A percentile compares a stretch with the other conserved stretches of the same genome.
These are phyloP conservation scores for Pseudomassariella vexata DNA, from an alignment of 2,329 filamentous ascomycete species.

Conservation along the genomic window DNA sequence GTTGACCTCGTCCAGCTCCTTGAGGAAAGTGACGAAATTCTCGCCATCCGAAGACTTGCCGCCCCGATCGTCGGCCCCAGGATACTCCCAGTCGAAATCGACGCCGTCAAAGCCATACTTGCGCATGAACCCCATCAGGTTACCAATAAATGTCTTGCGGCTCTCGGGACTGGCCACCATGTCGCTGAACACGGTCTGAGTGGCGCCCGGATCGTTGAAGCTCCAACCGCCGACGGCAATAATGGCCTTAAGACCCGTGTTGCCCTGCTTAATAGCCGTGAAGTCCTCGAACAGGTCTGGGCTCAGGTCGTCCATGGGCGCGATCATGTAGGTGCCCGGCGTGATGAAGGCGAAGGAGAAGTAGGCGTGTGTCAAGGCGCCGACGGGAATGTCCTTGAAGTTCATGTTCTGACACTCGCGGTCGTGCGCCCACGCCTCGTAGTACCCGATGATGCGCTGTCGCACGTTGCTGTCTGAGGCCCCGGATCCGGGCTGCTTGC, in stretches of 20 bases:
- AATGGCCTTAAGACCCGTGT: conserved; percentile 21
- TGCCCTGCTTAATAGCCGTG: conserved; percentile 21
- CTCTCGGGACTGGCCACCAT: conserved; percentile 12
- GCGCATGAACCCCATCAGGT: conserved; percentile 15
- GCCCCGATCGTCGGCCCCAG: conserved; percentile 12
- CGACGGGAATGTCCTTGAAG: conserved; percentile 33
- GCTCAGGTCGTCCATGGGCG: conserved; percentile 17
- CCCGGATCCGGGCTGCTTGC: conserved; percentile 11
- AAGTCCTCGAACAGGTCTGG: conserved; percentile 16
- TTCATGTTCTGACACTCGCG: conserved; percentile 17
- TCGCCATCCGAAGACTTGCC: conserved; percentile 9
- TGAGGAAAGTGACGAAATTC: conserved; percentile 11
- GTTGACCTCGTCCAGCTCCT: conserved; percentile 35
- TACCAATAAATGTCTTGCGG: conserved; percentile 13
- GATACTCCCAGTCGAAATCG: conserved; percentile 15
- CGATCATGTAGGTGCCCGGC: conserved; percentile 21
- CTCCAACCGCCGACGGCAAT: conserved; percentile 36
- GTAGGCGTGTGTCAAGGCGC: conserved; percentile 30
- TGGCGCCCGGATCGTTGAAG: conserved; percentile 25
- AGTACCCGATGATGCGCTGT: conserved; percentile 25
- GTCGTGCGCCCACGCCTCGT: conserved; percentile 20
- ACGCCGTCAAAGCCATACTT: conserved; percentile 14
- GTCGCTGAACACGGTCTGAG: conserved; percentile 19
- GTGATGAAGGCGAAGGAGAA: conserved; percentile 28
- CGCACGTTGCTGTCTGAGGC: conserved; percentile 9